These are phyloP conservation scores for Quillaja saponaria DNA, from an alignment of 306 rosid genomes.

Conservation along the genomic window DNA sequence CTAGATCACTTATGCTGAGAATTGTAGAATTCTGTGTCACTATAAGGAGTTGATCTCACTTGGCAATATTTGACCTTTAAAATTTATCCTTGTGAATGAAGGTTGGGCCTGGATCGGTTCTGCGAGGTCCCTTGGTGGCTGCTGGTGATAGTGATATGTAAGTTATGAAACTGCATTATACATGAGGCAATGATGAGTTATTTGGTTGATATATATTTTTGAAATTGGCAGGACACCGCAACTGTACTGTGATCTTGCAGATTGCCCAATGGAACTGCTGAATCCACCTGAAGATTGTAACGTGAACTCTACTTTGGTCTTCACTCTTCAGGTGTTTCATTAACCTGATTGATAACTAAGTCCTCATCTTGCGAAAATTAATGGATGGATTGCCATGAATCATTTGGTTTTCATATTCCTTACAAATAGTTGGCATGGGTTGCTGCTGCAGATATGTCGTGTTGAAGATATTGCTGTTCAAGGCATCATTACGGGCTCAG, in stretches of 20 bases:
- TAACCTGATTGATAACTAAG: conserved; percentile 38
- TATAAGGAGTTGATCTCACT: too few species aligned
- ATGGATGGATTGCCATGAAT: too few species aligned
- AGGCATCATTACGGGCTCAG: conserved; percentile 84
- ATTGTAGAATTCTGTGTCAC: too few species aligned
- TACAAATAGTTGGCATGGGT: conserved; percentile 33
- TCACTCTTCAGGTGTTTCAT: conserved; percentile 90
- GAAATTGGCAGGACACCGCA: conserved; percentile 54
- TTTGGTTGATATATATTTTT: conserved; percentile 27
- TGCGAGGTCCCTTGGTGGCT: conserved; percentile 80
- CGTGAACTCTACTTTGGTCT: conserved; percentile 86
- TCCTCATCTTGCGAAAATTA: conserved; percentile 38
- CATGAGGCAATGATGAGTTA: conserved; percentile 7
- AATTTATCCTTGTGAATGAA: too few species aligned
- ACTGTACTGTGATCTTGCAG: conserved; percentile 69
- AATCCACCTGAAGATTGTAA: conserved; percentile 98
- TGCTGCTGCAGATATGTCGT: conserved; percentile 78
- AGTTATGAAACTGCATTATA: conserved; percentile 36
- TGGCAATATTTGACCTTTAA: too few species aligned
- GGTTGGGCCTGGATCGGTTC: conserved; percentile 86
- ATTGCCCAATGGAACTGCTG: conserved; percentile 82
- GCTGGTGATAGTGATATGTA: conserved; percentile 48
- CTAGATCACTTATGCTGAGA: too few species aligned
- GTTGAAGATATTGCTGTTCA: conserved; percentile 75
- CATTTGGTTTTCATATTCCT: conserved; percentile 21